Evolutionary conservation across 192 early-diverging fungal genomes (phyloP), one percentile per base, ranked within the genome.

Genomic region (Thoreauomyces humboldtii): DNA sequence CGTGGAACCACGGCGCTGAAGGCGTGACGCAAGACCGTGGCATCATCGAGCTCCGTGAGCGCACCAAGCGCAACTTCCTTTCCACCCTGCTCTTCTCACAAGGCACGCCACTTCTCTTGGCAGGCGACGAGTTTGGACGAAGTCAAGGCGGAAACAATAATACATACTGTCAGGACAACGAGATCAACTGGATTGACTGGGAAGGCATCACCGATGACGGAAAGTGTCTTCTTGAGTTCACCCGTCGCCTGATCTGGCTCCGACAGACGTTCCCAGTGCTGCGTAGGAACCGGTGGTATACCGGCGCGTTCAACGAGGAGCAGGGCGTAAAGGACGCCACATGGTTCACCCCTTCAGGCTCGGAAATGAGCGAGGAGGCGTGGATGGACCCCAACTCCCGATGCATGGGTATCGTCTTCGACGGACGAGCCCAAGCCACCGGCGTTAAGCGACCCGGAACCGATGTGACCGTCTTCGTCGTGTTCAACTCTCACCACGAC

Each of bases 181-280:
- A 66, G 25, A 54, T 66, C 42, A 66, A 66, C 64, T 66, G 64
- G 64, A 29, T 66, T 22, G 64, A 66, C 54, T 66, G 64, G 64
- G 64, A 66, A 57, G 43, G 43, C 4, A 66, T 66, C 43, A 66
- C 64, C 12, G 64, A 66, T 5, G 64, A 66, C 36, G 64, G 64
- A 11, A n/a, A 34, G 37, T 58, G 22, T n/a, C 35, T 57, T 21
- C 32, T 58, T n/a, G 64, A 66, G 28, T 66, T 66, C 29, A 58
- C 55, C 15, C 64, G 64, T 29, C 64, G 64, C 5, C 42, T 66
- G 22, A 66, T 66, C 25, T 34, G 36, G 64, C 54, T 66, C 31
- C 64, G 64, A 15, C 64, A 66, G 31, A 66, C 41, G 29, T 66
- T 66, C 54, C 64, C 64, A 14, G 64, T 66, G 37, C 28, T 66